Conservation (phyloP, 768 basidiomycete species). For the Boletus speciosus region DNA sequence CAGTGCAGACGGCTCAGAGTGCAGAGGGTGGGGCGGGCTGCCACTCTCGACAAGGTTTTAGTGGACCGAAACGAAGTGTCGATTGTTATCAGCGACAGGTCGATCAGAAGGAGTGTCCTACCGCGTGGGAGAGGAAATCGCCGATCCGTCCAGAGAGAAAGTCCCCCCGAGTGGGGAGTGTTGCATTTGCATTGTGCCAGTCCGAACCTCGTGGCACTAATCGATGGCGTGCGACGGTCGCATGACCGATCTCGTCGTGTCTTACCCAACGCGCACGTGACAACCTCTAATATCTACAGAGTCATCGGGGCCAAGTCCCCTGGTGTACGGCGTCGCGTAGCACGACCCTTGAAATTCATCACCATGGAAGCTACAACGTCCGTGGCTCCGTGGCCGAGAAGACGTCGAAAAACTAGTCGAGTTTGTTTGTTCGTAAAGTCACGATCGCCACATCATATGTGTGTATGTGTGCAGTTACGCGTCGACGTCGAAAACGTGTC, state of each 20-base stretch:
- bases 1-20: too few species aligned
- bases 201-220: slow-evolving; percentile 20
- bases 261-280: too few species aligned
- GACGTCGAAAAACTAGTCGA: not conserved
- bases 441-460: slow-evolving; percentile 11
- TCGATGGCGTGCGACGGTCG: slow-evolving; percentile 21
- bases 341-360: slow-evolving; percentile 20
- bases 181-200: not conserved
- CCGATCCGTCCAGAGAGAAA: not conserved
- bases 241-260: slow-evolving; percentile 9
- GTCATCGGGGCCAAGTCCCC: too few species aligned
- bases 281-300: too few species aligned
- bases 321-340: not conserved
- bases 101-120: slow-evolving; percentile 3
- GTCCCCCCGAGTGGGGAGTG: not conserved
- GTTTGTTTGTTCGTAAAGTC: slow-evolving; percentile 14
- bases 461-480: not conserved
- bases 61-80: not conserved
- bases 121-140: not conserved
- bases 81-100: slow-evolving; percentile 5
- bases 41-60: not conserved
- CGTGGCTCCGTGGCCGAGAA: slow-evolving; percentile 16
- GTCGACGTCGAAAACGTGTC: slow-evolving; percentile 32
- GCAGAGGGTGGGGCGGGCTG: not conserved
- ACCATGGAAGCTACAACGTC: slow-evolving; percentile 18